These are phyloP conservation scores for Claviceps cyperi DNA, from an alignment of 2,329 filamentous ascomycete genomes.

Conservation along the genomic window DNA sequence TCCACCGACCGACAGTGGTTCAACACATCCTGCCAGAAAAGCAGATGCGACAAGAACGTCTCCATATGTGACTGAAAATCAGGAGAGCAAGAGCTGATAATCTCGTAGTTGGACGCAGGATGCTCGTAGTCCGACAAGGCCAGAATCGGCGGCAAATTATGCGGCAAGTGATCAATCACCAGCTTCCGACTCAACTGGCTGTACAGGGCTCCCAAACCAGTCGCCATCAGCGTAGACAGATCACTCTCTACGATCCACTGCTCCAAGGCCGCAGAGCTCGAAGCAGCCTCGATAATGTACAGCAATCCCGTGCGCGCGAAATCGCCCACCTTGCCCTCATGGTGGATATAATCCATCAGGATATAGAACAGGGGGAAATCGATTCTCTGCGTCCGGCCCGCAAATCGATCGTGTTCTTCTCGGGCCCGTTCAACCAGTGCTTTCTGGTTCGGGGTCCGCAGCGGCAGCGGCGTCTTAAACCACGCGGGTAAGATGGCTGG, in stretches of 20 bases:
- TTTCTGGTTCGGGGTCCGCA: conserved; percentile 6
- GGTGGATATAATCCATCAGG: conserved; percentile 90
- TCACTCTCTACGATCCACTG: conserved; percentile 97
- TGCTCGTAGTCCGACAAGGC: conserved; percentile 80
- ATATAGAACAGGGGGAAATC: conserved; percentile 96
- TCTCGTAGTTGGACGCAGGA: conserved; percentile 51
- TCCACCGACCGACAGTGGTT: conserved; percentile 89
- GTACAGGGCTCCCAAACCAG: conserved; percentile 67
- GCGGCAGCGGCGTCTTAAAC: conserved; percentile 52
- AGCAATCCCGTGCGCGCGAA: conserved; percentile 88
- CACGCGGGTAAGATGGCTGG: conserved; percentile 78
- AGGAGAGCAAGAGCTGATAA: conserved; percentile 58
- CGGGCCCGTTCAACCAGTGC: conserved; percentile 22
- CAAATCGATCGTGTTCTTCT: conserved; percentile 63
- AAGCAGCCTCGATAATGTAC: conserved; percentile 90
- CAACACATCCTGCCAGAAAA: conserved; percentile 97
- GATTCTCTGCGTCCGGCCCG: conserved; percentile 71
- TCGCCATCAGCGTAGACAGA: conserved; percentile 92
- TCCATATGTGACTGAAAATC: conserved; percentile 78
- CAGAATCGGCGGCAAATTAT: conserved; percentile 68
- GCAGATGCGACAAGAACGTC: conserved; percentile 83
- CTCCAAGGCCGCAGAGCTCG: conserved; percentile 67
- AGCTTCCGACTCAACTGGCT: conserved; percentile 60
- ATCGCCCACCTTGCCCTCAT: conserved; percentile 86
- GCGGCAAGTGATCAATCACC: conserved; percentile 61